Conservation (phyloP, 2,329 filamentous ascomycete genomes). For the Venturia pyrina region DNA sequence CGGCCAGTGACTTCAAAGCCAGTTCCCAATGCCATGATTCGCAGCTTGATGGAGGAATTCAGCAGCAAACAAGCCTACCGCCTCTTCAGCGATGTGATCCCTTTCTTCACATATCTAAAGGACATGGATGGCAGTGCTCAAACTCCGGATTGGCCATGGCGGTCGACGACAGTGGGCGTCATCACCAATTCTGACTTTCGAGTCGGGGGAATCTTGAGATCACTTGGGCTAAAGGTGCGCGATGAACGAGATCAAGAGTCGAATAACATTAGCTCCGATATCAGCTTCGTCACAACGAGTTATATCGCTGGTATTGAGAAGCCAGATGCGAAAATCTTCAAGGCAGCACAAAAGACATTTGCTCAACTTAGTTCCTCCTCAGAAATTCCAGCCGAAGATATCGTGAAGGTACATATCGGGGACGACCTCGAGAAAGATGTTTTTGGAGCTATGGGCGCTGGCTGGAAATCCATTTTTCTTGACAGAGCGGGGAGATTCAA, state of each 20-base stretch:
- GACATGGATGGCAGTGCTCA: slow-evolving; percentile 11
- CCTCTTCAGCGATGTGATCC: slow-evolving; percentile 36
- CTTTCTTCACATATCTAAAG: slow-evolving; percentile 30
- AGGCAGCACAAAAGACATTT: slow-evolving; percentile 40
- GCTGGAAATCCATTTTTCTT: slow-evolving; percentile 12
- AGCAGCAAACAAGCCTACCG: slow-evolving; percentile 43
- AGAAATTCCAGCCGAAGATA: slow-evolving; percentile 4
- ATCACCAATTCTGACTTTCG: slow-evolving; percentile 55
- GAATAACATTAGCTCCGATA: slow-evolving; percentile 22
- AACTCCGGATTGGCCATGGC: slow-evolving; percentile 24
- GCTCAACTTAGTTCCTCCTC: slow-evolving; percentile 18
- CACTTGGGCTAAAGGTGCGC: slow-evolving; percentile 42
- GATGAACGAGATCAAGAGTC: not conserved
- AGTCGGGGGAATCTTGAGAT: slow-evolving; percentile 44
- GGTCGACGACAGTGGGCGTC: slow-evolving; percentile 42
- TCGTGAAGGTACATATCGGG: slow-evolving; percentile 14
- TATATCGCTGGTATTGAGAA: slow-evolving; percentile 55
- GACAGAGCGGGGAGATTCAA: slow-evolving; percentile 12
- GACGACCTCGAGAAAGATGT: slow-evolving; percentile 14
- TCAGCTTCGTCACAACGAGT: slow-evolving; percentile 52
- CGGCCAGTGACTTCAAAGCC: slow-evolving; percentile 23
- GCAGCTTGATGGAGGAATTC: slow-evolving; percentile 43
- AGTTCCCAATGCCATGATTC: slow-evolving; percentile 37
- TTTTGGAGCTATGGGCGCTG: slow-evolving; percentile 12
- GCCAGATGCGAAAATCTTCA: slow-evolving; percentile 46